These are phyloP conservation scores for Phytophthora macrochlamydospora DNA, from an alignment of 352 stramenopile species.

Conservation along the genomic window DNA sequence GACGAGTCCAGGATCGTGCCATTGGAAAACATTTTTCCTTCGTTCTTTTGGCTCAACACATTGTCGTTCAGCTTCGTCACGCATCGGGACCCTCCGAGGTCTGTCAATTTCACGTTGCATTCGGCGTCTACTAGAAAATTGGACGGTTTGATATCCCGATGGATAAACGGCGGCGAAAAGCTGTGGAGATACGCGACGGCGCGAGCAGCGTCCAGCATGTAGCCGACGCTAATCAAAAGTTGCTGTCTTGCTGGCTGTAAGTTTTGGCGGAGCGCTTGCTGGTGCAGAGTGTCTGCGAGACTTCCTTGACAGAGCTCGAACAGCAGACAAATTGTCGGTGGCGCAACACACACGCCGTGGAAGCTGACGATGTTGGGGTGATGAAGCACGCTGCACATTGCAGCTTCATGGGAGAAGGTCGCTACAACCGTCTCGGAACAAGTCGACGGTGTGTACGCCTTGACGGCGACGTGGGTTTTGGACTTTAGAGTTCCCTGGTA, in stretches of 20 bases:
- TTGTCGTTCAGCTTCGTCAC: slow-evolving; percentile 13
- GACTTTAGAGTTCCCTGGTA: slow-evolving; percentile 43
- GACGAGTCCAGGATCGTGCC: slow-evolving; percentile 7
- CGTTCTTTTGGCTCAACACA: slow-evolving; percentile 1
- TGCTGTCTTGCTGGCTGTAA: slow-evolving; percentile 27
- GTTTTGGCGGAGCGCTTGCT: slow-evolving; percentile 24
- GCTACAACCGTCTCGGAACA: slow-evolving; percentile 40
- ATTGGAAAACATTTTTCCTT: slow-evolving; percentile 7
- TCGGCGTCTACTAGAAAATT: slow-evolving; percentile 51
- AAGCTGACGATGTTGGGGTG: slow-evolving; percentile 55
- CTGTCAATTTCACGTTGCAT: slow-evolving; percentile 41
- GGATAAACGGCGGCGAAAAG: slow-evolving; percentile 49
- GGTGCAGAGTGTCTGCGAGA: slow-evolving; percentile 26
- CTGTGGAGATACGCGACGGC: slow-evolving; percentile 58
- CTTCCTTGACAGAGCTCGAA: slow-evolving; percentile 43
- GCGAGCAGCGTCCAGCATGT: slow-evolving; percentile 53
- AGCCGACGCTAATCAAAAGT: slow-evolving; percentile 40
- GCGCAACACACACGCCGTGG: slow-evolving; percentile 44
- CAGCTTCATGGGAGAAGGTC: slow-evolving; percentile 48
- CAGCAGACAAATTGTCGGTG: slow-evolving; percentile 50
- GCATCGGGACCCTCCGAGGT: slow-evolving; percentile 45
- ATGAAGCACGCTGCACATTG: slow-evolving; percentile 35
- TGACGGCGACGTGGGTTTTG: slow-evolving; percentile 49
- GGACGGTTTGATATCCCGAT: slow-evolving; percentile 50
- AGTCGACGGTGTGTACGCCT: slow-evolving; percentile 43